These are phyloP conservation scores for Moniliophthora roreri DNA, from an alignment of 1,284 basidiomycete species.

Conservation along the genomic window DNA sequence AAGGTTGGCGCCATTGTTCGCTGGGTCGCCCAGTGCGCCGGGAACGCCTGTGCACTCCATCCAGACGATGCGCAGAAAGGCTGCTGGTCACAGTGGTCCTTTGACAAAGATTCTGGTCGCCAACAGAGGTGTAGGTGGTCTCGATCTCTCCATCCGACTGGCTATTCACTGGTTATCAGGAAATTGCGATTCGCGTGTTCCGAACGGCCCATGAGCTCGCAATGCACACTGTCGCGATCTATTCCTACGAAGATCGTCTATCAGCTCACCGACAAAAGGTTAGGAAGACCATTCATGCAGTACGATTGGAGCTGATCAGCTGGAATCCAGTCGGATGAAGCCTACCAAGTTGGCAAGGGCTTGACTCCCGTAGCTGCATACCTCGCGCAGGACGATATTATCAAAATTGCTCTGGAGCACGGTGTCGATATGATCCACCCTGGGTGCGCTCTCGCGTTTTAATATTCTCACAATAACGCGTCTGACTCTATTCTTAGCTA, in stretches of 20 bases:
- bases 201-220: slow-evolving; percentile 98
- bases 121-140: slow-evolving; percentile 81
- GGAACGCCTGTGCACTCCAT: slow-evolving; percentile 87
- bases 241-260: slow-evolving; percentile 95
- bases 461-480: background rate
- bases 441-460: slow-evolving; percentile 55
- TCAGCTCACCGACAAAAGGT: slow-evolving; percentile 98
- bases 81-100: slow-evolving; percentile 88
- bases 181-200: slow-evolving; percentile 99
- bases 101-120: slow-evolving; percentile 94
- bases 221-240: slow-evolving; percentile 99
- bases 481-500: slow-evolving; percentile 55
- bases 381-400: slow-evolving; percentile 96
- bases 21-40: slow-evolving; percentile 69
- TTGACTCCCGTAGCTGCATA: slow-evolving; percentile 96
- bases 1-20: slow-evolving; percentile 69
- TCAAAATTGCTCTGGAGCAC: slow-evolving; percentile 92
- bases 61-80: slow-evolving; percentile 87
- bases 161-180: slow-evolving; percentile 46
- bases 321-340: slow-evolving; percentile 84
- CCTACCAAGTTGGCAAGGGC: slow-evolving; percentile 96
- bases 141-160: background rate
- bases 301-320: background rate
- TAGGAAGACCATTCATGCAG: background rate
- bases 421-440: slow-evolving; percentile 99